Evolutionary conservation across 176 grass and related monocot genomes (phyloP), one percentile per base, ranked within the genome.

Genomic region (Phragmites australis): DNA sequence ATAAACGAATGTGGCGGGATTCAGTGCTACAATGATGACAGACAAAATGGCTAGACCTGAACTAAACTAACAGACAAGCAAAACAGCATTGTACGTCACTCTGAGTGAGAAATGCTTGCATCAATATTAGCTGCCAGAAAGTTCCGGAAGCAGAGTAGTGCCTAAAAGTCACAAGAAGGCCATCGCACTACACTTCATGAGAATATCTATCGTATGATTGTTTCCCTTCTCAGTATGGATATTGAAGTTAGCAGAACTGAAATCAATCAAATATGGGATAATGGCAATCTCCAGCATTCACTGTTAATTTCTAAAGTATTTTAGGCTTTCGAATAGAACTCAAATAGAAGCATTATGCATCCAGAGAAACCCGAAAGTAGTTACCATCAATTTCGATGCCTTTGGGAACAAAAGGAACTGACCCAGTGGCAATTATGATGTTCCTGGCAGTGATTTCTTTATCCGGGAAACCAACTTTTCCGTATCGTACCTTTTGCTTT

Each of bases 371-470:
- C 87, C 15, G 37, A 56, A 52, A 88, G 42, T 45, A 71, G 10
- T 85, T 89, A 97, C 95, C 90, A 83, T 94, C 92, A 90, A 97
- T 64, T 90, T 97, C 92, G 66, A 97, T 97, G 76, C 95, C 95
- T 84, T 97, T 93, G 12, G 95, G 95, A 77, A 94, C 92, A 89
- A 97, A 94, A 74, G 95, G 95, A 81, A 91, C 85, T 72, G 95
- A 97, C 50, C 92, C 92, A 68, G 92, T 97, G 22, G 92, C 92
- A 83, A 97, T 97, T 76, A 97, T 94, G 56, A 93, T 94, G 81
- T 97, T 91, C 61, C 66, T 91, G 48, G 90, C 88, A 56, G 92
- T 94, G 75, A 97, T 83, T 88, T 94, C 95, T 87, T 89, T 94
- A 59, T 93, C 90, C 30, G 91, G 87, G 47, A 84, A 85, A 72